Base-by-base conservation (phyloP, 768 basidiomycete genomes). In the Lactarius quietus region DNA sequence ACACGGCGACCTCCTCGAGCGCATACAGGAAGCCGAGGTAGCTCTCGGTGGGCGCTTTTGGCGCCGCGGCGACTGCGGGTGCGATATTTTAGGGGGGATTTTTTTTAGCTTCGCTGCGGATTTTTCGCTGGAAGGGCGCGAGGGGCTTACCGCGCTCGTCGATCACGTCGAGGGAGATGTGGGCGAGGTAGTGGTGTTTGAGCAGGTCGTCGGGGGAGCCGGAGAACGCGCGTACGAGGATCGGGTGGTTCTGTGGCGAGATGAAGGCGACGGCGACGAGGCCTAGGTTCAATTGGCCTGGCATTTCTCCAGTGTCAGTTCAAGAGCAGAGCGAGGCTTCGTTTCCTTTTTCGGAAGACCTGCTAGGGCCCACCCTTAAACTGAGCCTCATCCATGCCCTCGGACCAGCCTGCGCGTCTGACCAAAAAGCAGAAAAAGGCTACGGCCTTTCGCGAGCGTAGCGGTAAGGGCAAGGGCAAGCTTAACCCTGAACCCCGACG, bases 1-100 rank as follows among this genome's bases (percentile, higher is more conserved):
- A 95, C 43, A 93, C 91, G 2, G 92, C 93, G 57, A 92, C 89
- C 70, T 95, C 93, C 76, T 96, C 94, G 82, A 95, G 89, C n/a
- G 88, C 83, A 74, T 92, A 93, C 29, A 96, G 76, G 62, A 95
- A 79, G 6, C 93, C 93, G 41, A 94, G 82, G 72, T 95, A 96
- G 73, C 89, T 88, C 38, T 95, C 93, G 6, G 79, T 80, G 5
- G 64, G 43, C 10, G 83, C 78, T 75, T 92, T 93, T 33, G 77
- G 70, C 18, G 77, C 72, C 3, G 80, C 80, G 20, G 81, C 82
- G 65, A 81, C 70, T 55, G 70, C 38, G 38, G 38, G 38, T n/a
- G n/a, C 38, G 38, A 38, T 36, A 9, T 36, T 36, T 6, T 36
- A n/a, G n/a, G 33, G 33, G 33, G 33, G 33, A 33, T 33, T 33